A percentile compares a stretch with the other conserved stretches of the same genome.
These are phyloP conservation scores for Coemansia pectinata DNA, from an alignment of 192 early-diverging fungal genomes.

Conservation along the genomic window DNA sequence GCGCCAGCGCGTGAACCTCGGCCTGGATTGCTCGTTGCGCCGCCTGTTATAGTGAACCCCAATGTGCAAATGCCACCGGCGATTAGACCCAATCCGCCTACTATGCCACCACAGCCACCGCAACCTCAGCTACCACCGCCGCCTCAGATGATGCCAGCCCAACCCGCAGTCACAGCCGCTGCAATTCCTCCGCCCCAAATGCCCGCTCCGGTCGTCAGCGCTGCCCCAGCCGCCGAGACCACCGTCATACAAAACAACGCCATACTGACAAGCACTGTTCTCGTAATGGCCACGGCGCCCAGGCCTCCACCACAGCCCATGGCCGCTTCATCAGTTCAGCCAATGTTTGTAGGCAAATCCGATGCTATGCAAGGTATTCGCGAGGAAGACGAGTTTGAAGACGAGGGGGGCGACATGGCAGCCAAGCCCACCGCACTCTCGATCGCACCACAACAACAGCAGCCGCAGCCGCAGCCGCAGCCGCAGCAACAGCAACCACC, in stretches of 20 bases:
- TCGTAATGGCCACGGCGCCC: slow-evolving; percentile 20
- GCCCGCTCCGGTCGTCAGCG: not conserved
- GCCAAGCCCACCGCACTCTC: not conserved
- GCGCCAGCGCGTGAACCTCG: slow-evolving; percentile 12
- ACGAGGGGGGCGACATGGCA: slow-evolving; percentile 4
- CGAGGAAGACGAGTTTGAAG: slow-evolving; percentile 33
- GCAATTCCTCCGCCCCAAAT: not conserved
- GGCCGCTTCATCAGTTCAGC: not conserved
- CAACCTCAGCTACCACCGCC: not conserved
- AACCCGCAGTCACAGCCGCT: not conserved
- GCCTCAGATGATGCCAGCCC: not conserved
- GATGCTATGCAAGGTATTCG: not conserved
- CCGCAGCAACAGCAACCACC: not conserved
- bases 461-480: not conserved
- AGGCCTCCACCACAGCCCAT: not conserved
- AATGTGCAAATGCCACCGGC: not conserved
- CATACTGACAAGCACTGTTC: slow-evolving; percentile 27
- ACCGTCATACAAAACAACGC: not conserved
- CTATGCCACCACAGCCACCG: not conserved
- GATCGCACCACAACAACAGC: not conserved
- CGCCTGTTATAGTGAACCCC: not conserved
- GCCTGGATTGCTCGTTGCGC: not conserved
- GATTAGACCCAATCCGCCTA: not conserved
- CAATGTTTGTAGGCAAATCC: not conserved
- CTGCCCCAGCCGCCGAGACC: not conserved